These are phyloP conservation scores for Hyaloscypha bicolor DNA, from an alignment of 495 filamentous ascomycete species.

Conservation along the genomic window DNA sequence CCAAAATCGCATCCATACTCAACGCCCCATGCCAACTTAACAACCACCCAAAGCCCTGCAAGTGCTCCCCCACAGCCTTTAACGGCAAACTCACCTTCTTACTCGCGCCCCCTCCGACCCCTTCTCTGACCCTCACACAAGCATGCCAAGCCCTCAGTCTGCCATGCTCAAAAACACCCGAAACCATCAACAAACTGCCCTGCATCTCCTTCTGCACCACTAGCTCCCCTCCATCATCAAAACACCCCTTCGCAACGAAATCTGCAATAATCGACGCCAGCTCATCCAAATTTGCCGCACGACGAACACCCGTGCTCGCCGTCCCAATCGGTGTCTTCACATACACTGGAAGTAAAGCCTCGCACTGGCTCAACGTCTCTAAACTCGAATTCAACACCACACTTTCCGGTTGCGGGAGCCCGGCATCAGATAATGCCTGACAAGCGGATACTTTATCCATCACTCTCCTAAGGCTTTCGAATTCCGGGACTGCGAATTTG, in stretches of 20 bases:
- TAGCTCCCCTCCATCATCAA: conserved; percentile 4
- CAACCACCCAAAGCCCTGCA: not conserved
- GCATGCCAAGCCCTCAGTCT: conserved; percentile 15
- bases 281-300: not conserved
- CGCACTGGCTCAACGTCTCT: not conserved
- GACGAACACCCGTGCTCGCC: conserved; percentile 3
- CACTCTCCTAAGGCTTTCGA: conserved; percentile 1
- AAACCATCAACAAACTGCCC: conserved; percentile 12
- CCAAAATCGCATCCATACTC: conserved; percentile 17
- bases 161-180: conserved; percentile 12
- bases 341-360: conserved; percentile 8
- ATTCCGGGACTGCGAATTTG: conserved; percentile 8
- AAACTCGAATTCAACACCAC: not conserved
- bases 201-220: conserved; percentile 7
- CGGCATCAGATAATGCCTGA: not conserved
- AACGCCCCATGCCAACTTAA: conserved; percentile 19
- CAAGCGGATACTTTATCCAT: conserved; percentile 13
- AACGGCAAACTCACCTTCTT: conserved; percentile 10
- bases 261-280: not conserved
- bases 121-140: conserved; percentile 10
- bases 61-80: not conserved
- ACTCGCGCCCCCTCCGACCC: conserved; percentile 7
- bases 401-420: conserved; percentile 11
- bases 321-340: conserved; percentile 14
- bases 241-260: not conserved